Base-by-base conservation (phyloP, 2,329 filamentous ascomycete genomes). In the Sarocladium oryzae region DNA sequence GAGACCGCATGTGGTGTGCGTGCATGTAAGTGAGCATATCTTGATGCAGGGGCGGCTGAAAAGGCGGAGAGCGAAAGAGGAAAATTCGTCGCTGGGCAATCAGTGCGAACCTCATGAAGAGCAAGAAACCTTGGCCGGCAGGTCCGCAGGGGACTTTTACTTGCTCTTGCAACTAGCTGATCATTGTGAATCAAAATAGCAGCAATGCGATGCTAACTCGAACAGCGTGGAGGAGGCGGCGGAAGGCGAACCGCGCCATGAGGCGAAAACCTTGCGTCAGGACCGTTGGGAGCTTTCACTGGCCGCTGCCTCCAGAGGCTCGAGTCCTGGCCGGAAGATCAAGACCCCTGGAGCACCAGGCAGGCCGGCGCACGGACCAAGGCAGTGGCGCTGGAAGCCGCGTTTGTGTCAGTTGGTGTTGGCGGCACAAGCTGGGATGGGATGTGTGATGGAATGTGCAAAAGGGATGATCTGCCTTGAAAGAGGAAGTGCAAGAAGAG, bases 51-150 rank as follows among this genome's bases (percentile, higher is more conserved):
- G 20, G 46, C 30, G 46, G 33, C 30, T 49, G 46, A 49, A 49
- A 49, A 36, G 46, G 46, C 46, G 46, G 46, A 49, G 46, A 49
- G 33, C 28, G 43, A 48, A 48, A 48, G 32, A 37, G 32, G 21
- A 26, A 49, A 30, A 30, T 30, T 30, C 7, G 28, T 13, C 28
- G 28, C 28, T 7, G 13, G 7, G 28, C 28, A 30, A 30, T n/a
- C n/a, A n/a, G n/a, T n/a, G n/a, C n/a, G n/a, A n/a, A n/a, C n/a
- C n/a, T n/a, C n/a, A n/a, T n/a, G n/a, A n/a, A n/a, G n/a, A n/a
- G n/a, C n/a, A n/a, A n/a, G n/a, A n/a, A n/a, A n/a, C n/a, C n/a
- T n/a, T n/a, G n/a, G n/a, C n/a, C n/a, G n/a, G n/a, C n/a, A n/a
- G n/a, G n/a, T n/a, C n/a, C n/a, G n/a, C n/a, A n/a, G n/a, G n/a